Conservation (phyloP, 768 basidiomycete genomes). For the Suillus discolor region DNA sequence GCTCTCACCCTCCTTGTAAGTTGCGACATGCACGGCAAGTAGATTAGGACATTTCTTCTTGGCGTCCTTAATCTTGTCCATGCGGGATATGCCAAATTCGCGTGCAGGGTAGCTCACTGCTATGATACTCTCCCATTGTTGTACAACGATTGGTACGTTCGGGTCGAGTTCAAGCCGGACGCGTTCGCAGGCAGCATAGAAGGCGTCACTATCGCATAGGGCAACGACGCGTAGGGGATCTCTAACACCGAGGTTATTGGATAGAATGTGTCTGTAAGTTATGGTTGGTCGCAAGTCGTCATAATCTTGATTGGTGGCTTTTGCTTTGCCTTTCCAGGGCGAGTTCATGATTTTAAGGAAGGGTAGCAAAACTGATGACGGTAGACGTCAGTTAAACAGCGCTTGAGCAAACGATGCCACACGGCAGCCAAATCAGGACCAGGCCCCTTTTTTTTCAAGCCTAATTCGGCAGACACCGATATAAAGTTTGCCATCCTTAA, state of each 20-base stretch:
- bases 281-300: conserved; percentile 66
- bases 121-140: conserved; percentile 88
- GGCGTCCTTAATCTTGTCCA: conserved; percentile 83
- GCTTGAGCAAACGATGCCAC: no score
- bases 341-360: conserved; percentile 19
- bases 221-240: conserved; percentile 86
- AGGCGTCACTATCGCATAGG: conserved; percentile 89
- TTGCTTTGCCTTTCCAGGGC: conserved; percentile 61
- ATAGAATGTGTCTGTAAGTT: conserved; percentile 79
- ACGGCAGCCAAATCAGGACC: neutral
- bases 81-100: conserved; percentile 90
- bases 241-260: conserved; percentile 64
- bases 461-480: conserved; percentile 4
- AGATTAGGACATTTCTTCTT: conserved; percentile 85
- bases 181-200: conserved; percentile 85
- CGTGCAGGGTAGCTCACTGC: conserved; percentile 97
- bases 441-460: conserved; percentile 20
- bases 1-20: conserved; percentile 84
- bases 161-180: conserved; percentile 69
- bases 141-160: conserved; percentile 73
- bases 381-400: neutral
- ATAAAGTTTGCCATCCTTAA: no score
- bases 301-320: conserved; percentile 47
- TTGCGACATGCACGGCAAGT: conserved; percentile 89
- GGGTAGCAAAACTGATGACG: neutral